Evolutionary conservation across 1,284 basidiomycete species (phyloP), one percentile per base, ranked within the genome.

Genomic region (Naganishia liquefaciens): DNA sequence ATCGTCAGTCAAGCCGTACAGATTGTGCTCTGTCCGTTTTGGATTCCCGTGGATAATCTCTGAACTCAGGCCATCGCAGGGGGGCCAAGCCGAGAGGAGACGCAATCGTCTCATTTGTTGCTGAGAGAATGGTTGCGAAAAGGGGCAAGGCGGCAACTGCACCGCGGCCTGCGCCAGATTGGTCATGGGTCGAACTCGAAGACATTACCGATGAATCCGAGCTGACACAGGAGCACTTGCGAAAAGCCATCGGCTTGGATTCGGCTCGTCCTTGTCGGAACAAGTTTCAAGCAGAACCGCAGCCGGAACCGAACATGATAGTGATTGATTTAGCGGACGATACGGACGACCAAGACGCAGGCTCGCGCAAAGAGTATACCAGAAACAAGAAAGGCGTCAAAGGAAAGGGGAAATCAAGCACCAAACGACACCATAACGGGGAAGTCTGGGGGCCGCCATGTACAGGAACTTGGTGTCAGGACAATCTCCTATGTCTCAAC

Each of bases 401-500:
- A 23, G 33, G 27, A 10, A 42, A 27, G 28, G 33, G 53, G 28
- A 53, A 54, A 51, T 50, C 60, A 51, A 54, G 30, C 10, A 4
- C 23, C n/a, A 30, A 54, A 21, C 13, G 19, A 4, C 44, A 10
- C 43, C 19, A 25, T 17, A 43, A 55, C 21, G 37, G 37, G 40
- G 54, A 63, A 42, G 55, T 42, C 15, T 57, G 46, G 51, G 62
- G 55, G 5, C 40, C 47, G 11, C 25, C 39, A 9, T 94, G 92
- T 73, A 82, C 77, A 55, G 83, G 82, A 68, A 88, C 85, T 66
- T 60, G 68, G 4, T 96, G 93, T 77, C 87, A 83, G 72, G 77
- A 76, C 55, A 91, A 90, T 72, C 89, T 90, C 6, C 85, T 87
- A 64, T 95, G 93, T 75, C 79, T 92, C 68, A 94, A 93, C 74